These are phyloP conservation scores for Bruguiera parviflora DNA, from an alignment of 345 rosid genomes.

Conservation along the genomic window DNA sequence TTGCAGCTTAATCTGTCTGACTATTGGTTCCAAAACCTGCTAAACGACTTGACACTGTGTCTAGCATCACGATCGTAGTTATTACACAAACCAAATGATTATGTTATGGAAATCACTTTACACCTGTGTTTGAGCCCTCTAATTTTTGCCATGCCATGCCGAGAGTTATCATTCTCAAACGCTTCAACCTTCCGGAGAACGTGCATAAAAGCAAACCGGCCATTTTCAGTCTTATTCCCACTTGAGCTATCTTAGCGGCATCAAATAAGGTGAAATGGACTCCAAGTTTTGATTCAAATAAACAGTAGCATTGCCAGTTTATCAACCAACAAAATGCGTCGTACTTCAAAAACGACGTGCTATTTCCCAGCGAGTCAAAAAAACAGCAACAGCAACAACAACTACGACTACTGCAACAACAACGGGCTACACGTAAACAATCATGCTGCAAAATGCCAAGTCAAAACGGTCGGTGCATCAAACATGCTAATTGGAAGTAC, in stretches of 20 bases:
- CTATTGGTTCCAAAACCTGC: constrained; percentile 9
- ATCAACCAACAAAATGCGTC: too few species aligned
- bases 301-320: too few species aligned
- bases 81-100: constrained; percentile 27
- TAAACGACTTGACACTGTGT: constrained; percentile 14
- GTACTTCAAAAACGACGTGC: too few species aligned
- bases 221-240: too few species aligned
- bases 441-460: too few species aligned
- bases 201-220: not conserved
- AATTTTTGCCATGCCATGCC: constrained; percentile 1
- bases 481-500: not conserved
- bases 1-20: constrained; percentile 4
- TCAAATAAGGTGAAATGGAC: too few species aligned
- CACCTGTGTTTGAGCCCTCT: constrained; percentile 12
- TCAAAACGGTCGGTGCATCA: not conserved
- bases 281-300: too few species aligned
- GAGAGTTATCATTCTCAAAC: constrained; percentile 23
- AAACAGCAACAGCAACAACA: too few species aligned
- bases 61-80: constrained; percentile 3
- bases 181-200: constrained; percentile 11
- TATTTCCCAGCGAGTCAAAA: too few species aligned
- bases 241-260: too few species aligned
- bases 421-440: too few species aligned
- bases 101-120: constrained; percentile 7
- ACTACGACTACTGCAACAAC: too few species aligned